phyloP scores from a whole-genome alignment of 208 protist species.

The Angomonas ambiguus region DNA sequence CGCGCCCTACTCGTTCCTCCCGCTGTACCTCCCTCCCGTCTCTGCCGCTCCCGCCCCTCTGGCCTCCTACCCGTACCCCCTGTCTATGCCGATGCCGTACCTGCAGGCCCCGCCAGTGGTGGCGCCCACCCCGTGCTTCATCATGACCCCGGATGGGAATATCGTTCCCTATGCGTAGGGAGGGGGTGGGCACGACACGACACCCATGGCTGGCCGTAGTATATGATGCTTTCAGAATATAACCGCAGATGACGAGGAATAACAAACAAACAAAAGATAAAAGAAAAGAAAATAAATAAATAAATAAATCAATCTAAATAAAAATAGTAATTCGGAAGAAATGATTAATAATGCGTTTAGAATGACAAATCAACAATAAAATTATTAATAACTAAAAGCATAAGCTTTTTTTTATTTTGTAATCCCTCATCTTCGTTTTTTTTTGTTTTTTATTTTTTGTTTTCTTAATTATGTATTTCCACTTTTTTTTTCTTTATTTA shows the following conservation, averaged over 20 bases:
- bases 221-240: no score
- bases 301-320: not conserved
- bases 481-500: conserved; percentile 9
- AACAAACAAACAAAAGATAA: not conserved
- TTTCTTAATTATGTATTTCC: not conserved
- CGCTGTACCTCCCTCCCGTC: not conserved
- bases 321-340: not conserved
- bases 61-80: not conserved
- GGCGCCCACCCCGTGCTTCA: not conserved
- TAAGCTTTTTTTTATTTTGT: not conserved
- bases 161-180: not conserved
- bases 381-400: not conserved
- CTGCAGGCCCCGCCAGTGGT: not conserved
- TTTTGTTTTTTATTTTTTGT: conserved; percentile 4
- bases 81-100: not conserved
- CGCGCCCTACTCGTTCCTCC: not conserved
- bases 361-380: not conserved
- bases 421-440: conserved; percentile 5
- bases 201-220: no score
- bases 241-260: not conserved
- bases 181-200: no score
- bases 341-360: not conserved
- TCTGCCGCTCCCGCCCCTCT: not conserved
- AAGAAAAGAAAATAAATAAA: conserved; percentile 3
- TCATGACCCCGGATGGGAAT: not conserved